phyloP scores from a whole-genome alignment of 164 flowering plant genomes.

The Taxillus chinensis region DNA sequence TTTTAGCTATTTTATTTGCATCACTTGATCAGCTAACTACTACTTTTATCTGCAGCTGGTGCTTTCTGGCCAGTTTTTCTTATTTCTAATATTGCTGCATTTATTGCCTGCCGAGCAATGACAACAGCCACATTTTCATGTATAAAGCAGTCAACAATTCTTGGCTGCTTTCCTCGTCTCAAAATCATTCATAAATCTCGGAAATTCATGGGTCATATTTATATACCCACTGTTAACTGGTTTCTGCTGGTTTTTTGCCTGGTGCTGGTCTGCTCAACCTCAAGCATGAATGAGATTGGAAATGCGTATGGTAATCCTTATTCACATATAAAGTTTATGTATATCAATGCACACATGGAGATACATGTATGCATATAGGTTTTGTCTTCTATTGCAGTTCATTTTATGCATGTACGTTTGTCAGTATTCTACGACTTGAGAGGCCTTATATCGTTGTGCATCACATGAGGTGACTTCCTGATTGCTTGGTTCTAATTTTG shows the following conservation, averaged over 20 bases:
- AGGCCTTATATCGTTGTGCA: too few relatives aligned
- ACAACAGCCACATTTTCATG: conserved; percentile 97
- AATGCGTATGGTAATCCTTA: conserved; percentile 67
- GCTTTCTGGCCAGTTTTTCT: conserved; percentile 84
- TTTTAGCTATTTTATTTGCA: not conserved
- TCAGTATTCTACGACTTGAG: too few relatives aligned
- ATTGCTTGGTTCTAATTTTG: too few relatives aligned
- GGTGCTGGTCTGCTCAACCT: conserved; percentile 57
- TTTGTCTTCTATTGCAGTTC: too few relatives aligned
- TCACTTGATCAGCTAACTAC: not conserved
- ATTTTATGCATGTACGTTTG: too few relatives aligned
- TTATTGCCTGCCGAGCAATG: conserved; percentile 96
- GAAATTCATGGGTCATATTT: conserved; percentile 97
- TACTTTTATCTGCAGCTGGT: conserved; percentile 45
- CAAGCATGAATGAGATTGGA: conserved; percentile 83
- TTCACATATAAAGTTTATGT: not conserved
- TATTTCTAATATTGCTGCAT: conserved; percentile 85
- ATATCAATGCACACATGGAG: too few relatives aligned
- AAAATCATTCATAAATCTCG: conserved; percentile 94
- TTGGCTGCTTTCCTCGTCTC: conserved; percentile 98
- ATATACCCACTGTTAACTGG: conserved; percentile 95
- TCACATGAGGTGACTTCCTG: too few relatives aligned
- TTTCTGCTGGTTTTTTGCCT: conserved; percentile 70
- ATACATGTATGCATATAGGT: too few relatives aligned
- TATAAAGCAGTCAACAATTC: conserved; percentile 87